Evolutionary conservation across 768 basidiomycete species (phyloP).

Genomic region (Kwoniella mangroviensis): DNA sequence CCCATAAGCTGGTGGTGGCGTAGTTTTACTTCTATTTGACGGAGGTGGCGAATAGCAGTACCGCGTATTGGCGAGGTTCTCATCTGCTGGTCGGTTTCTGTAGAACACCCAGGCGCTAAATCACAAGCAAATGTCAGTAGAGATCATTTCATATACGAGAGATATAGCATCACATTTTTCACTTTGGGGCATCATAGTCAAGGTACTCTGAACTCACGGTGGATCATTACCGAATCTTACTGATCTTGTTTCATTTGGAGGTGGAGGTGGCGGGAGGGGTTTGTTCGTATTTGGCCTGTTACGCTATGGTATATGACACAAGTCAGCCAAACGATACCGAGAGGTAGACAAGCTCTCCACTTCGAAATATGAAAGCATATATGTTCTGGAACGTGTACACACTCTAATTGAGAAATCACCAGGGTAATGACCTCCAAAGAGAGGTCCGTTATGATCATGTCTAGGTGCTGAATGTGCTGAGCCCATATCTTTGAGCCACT

Average conservation of each 20-base stretch:
- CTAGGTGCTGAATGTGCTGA: conserved; percentile 4
- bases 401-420: conserved; percentile 44
- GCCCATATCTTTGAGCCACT: conserved; percentile 7
- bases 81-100: conserved; percentile 34
- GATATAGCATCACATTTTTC: too few species aligned
- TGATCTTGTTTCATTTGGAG: conserved; percentile 6
- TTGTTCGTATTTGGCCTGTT: conserved; percentile 30
- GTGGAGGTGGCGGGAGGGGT: conserved; percentile 33
- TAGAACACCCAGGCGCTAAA: conserved; percentile 50
- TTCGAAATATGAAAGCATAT: too few species aligned
- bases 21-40: neutral
- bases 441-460: conserved; percentile 29
- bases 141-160: neutral
- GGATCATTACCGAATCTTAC: conserved; percentile 41
- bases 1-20: conserved; percentile 20
- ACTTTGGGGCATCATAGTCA: too few species aligned
- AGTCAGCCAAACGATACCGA: neutral
- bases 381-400: neutral
- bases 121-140: neutral
- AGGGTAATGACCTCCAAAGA: conserved; percentile 41
- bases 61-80: conserved; percentile 45
- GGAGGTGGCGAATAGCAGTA: conserved; percentile 20
- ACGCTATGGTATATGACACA: neutral
- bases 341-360: too few species aligned
- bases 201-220: conserved; percentile 48